Conservation (phyloP, 805 yeast species). For the Metschnikowia kofuensis region DNA sequence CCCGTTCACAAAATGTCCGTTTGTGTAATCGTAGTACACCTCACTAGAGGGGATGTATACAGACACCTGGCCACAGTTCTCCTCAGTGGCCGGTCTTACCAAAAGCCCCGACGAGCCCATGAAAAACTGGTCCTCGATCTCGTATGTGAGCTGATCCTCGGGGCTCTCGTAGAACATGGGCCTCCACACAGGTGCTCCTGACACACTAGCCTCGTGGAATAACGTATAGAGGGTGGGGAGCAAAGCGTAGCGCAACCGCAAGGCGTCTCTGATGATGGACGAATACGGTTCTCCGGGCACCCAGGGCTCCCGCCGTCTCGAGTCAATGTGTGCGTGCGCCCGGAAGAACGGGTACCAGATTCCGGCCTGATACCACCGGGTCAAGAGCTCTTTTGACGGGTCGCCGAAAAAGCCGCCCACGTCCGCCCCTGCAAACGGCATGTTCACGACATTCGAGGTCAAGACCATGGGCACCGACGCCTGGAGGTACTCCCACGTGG, state of each 20-base stretch:
- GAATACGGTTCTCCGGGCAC: conserved; percentile 73
- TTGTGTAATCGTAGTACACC: conserved; percentile 53
- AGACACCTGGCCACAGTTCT: conserved; percentile 38
- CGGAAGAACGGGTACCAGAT: conserved; percentile 95
- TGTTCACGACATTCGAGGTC: conserved; percentile 76
- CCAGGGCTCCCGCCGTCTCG: conserved; percentile 93
- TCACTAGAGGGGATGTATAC: conserved; percentile 56
- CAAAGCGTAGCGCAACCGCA: conserved; percentile 68
- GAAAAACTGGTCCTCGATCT: conserved; percentile 80
- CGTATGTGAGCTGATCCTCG: conserved; percentile 44
- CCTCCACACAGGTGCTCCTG: conserved; percentile 68
- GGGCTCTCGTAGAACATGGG: conserved; percentile 64
- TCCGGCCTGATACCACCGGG: conserved; percentile 96
- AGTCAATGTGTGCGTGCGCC: conserved; percentile 94
- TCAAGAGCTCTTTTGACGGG: conserved; percentile 74
- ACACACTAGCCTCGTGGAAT: conserved; percentile 59
- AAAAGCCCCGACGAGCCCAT: conserved; percentile 68
- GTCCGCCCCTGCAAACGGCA: conserved; percentile 94
- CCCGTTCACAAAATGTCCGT: conserved; percentile 21
- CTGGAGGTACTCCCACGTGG: conserved; percentile 84
- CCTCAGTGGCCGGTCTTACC: conserved; percentile 75
- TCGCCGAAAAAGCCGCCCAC: conserved; percentile 96
- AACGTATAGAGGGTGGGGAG: conserved; percentile 79
- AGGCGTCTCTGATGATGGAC: conserved; percentile 62
- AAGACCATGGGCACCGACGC: conserved; percentile 85